Conservation (phyloP, 2,329 filamentous ascomycete genomes). For the Parascedosporium putredinis region DNA sequence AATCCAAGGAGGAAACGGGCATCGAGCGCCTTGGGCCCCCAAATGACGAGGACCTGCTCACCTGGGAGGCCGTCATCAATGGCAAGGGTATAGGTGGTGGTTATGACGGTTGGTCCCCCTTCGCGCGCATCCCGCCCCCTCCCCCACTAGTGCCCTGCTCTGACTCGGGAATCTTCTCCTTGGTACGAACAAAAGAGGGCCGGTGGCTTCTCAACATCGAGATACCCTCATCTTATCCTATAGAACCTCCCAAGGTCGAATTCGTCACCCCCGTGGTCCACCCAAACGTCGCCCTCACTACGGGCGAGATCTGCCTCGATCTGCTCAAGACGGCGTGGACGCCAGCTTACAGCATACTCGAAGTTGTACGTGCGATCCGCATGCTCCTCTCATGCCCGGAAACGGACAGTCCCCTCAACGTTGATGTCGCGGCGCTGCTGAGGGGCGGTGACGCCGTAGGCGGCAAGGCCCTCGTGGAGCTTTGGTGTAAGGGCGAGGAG, state of each 20-base stretch:
- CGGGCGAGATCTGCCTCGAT: conserved; percentile 90
- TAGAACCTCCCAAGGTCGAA: conserved; percentile 61
- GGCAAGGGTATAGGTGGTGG: conserved; percentile 44
- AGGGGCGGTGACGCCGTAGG: conserved; percentile 58
- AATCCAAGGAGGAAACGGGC: conserved; percentile 37
- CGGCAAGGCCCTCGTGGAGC: conserved; percentile 59
- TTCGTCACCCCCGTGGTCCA: conserved; percentile 83
- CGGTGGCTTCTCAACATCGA: conserved; percentile 73
- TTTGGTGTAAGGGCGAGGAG: conserved; percentile 42
- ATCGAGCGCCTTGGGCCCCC: conserved; percentile 50
- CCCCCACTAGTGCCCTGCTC: neutral
- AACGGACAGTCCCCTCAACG: conserved; percentile 65
- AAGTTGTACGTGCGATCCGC: conserved; percentile 62
- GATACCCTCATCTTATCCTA: conserved; percentile 70
- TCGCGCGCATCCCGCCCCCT: neutral
- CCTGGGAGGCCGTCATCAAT: conserved; percentile 51
- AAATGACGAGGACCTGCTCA: conserved; percentile 42
- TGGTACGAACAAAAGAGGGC: conserved; percentile 38
- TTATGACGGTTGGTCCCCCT: conserved; percentile 34
- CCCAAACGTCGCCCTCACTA: conserved; percentile 61
- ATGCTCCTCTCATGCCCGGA: conserved; percentile 58
- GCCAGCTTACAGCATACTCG: conserved; percentile 71
- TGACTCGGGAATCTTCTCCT: neutral
- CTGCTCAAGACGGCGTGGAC: conserved; percentile 73
- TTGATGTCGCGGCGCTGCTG: conserved; percentile 65